Conservation (phyloP, 225 moss, liverwort and hornwort genomes). For the Pseudoscleropodium purum region DNA sequence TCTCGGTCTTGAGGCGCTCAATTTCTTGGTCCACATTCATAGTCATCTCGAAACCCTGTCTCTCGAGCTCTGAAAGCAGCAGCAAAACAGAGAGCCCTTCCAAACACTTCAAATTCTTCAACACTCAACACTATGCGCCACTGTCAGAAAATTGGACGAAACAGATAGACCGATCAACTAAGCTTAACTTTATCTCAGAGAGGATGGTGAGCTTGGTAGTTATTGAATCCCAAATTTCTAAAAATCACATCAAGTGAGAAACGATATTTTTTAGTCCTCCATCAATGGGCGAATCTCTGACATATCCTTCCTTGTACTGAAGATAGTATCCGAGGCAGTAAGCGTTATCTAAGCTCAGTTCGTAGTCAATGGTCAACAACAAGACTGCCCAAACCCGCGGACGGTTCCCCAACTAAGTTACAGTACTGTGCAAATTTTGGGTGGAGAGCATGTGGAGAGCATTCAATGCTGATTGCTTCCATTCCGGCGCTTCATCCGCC, state of each 20-base stretch:
- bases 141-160: not conserved
- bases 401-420: not conserved
- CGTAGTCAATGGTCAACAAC: not conserved
- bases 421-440: not conserved
- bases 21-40: slow-evolving; percentile 92
- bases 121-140: not conserved
- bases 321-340: not conserved
- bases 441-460: not conserved
- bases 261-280: not conserved
- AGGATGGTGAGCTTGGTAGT: not conserved
- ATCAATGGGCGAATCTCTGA: slow-evolving; percentile 17
- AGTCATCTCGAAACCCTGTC: slow-evolving; percentile 28
- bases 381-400: not conserved
- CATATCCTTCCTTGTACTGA: not conserved
- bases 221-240: not conserved
- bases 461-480: not conserved
- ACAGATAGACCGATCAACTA: no score
- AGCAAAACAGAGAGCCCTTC: no score
- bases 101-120: no score
- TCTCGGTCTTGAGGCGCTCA: slow-evolving; percentile 80
- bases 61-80: not conserved
- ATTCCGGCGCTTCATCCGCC: not conserved
- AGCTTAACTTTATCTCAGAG: not conserved
- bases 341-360: not conserved
- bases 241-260: not conserved